phyloP scores from a whole-genome alignment of 129 eudicot species.

The Flaveria ramosissima region DNA sequence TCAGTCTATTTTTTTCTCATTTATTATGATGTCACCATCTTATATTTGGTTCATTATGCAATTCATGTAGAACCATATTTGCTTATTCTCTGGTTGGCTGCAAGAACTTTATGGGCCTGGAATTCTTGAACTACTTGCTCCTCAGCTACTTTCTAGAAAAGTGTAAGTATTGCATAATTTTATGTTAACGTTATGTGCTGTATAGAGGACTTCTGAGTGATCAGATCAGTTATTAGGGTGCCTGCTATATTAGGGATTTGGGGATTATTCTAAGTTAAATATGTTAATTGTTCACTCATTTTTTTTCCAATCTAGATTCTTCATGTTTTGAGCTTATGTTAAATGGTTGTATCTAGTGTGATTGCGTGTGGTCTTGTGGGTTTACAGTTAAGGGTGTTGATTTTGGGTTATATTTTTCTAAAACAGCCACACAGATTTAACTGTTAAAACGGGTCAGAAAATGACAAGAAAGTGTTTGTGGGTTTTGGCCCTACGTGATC shows the following conservation, averaged over 20 bases:
- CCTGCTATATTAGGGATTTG: neutral
- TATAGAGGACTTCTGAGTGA: neutral
- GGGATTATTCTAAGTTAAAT: slow-evolving; percentile 4
- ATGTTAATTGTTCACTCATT: neutral
- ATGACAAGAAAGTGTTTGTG: neutral
- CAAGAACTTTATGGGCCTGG: slow-evolving; percentile 89
- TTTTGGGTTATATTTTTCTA: neutral
- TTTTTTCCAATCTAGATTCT: neutral
- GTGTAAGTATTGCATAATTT: slow-evolving; percentile 57
- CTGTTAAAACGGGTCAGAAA: neutral
- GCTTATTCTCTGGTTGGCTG: slow-evolving; percentile 97
- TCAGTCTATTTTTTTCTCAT: neutral
- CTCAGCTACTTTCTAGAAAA: slow-evolving; percentile 75
- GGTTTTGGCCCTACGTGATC: neutral
- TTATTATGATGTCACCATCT: neutral
- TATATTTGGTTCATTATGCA: slow-evolving; percentile 1
- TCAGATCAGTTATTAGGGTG: neutral
- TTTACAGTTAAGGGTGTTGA: neutral
- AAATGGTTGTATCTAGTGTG: neutral
- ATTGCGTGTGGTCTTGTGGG: neutral
- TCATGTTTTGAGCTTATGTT: neutral
- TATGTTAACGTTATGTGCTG: neutral
- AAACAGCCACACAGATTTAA: neutral
- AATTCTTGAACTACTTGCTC: slow-evolving; percentile 82
- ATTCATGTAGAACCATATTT: slow-evolving; percentile 59